Base-by-base conservation (phyloP, 2,329 filamentous ascomycete genomes). In the Hymenoscyphus albidus region DNA sequence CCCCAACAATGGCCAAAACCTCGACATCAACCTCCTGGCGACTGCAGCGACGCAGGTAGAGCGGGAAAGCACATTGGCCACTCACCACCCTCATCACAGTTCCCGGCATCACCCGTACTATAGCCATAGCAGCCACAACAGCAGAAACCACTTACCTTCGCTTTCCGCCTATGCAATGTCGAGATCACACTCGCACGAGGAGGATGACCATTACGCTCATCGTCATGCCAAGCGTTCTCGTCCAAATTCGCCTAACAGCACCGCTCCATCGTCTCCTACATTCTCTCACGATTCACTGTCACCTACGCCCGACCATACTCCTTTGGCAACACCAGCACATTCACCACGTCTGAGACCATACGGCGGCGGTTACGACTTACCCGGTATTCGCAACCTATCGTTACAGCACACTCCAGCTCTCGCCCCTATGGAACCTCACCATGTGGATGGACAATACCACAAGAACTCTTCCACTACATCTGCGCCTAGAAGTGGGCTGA, bases 261-360 rank as follows among this genome's bases (percentile, higher is more conserved):
- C 94, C 1, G 94, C 94, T 58, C 95, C 95, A 22, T 96, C 94
- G 32, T 98, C 94, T 39, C 94, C 94, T 32, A 97, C 93, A 3
- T 97, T 97, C 77, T 97, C 94, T 1, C 93, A 97, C 79, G 93
- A 97, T 78, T 97, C 94, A 12, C 85, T 94, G 58, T 98, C 94
- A 10, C 95, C 94, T 4, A 99, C 94, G 1, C 95, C 94, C 12
- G 94, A 98, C 74, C 93, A 97, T 81, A 98, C 95, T n/a, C 94
- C 94, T n/a, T 87, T 98, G 63, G 94, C 93, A 35, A 99, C 94
- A 5, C 94, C 94, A 4, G 94, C 93, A 55, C 95, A 98, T 78
- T 97, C 93, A 18, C 95, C 95, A 61, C 91, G 95, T 55, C 83
- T 99, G 70, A 86, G 93, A 66, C 92, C 94, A 2, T 82, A 83